Base-by-base conservation (phyloP, 805 yeast genomes). In the Starmera quercuum region DNA sequence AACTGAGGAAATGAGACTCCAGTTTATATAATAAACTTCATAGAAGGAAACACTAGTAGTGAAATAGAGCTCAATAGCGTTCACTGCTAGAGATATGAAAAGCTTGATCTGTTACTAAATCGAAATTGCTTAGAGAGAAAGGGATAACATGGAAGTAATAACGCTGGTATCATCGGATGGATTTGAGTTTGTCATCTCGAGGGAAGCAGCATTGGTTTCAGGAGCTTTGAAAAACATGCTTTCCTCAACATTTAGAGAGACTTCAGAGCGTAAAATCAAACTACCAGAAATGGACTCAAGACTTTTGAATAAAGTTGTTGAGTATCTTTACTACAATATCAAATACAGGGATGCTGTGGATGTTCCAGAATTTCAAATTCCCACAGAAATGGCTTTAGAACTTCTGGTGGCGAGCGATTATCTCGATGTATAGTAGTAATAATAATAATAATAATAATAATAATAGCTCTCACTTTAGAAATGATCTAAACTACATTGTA, bases 301-400 rank as follows among this genome's bases (percentile, higher is more conserved):
- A 22, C 67, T 87, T 15, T 61, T 92, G 29, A 83, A 77, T 41
- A 83, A 85, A 46, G 78, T 90, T 9, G 81, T 84, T 27, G 97
- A 90, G 46, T 90, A 92, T 47, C 59, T 90, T 22, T 78, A 83
- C 52, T 88, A 83, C 51, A 76, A 83, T 46, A 54, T 68, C 38
- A 79, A 83, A 46, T 84, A 83, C 52, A 73, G 68, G 41, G 75
- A 73, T 32, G 71, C 66, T 0, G 70, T 64, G 22, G 78, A 73
- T 32, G 73, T 83, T 6, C 95, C 95, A 0, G 92, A 83, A 35
- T 92, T 92, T 57, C 82, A 83, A 24, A 75, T 92, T 3, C 96
- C 97, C 1, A 88, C 97, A 0, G 97, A 86, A 45, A 72, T 90
- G 75, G 95, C 97, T 0, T 63, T 90, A 40, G 97, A 92, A 53